Evolutionary conservation across 192 early-diverging fungal genomes (phyloP), one percentile per base, ranked within the genome.

Genomic region (Backusella parvicylindrica): DNA sequence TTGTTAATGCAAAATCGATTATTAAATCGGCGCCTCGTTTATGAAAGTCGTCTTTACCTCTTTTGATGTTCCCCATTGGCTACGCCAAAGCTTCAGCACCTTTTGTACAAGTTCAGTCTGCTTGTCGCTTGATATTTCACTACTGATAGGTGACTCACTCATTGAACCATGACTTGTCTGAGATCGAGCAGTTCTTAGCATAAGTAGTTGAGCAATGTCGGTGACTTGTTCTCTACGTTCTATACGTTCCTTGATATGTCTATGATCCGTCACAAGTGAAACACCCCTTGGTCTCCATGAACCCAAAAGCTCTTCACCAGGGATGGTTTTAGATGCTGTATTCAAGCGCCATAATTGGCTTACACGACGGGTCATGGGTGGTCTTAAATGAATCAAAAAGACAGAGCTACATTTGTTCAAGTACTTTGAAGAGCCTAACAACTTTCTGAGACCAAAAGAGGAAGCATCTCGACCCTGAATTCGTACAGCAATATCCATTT

Each of bases 201-300:
- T 77, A 35, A 88, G 50, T 13, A 79, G 53, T 56, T 89, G 88
- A 36, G 81, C 76, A 0, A 81, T 84, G 18, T 30, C 63, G 30
- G 76, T 77, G 30, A 88, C 86, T 0, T 76, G 73, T 66, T 89
- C 87, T 47, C 76, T 72, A 2, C 68, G 76, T 37, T 35, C 37
- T 21, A 89, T 71, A 16, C 66, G 74, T 1, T 83, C 70, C 16
- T 73, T 74, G 31, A 82, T 81, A 30, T 80, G 68, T 41, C 76
- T 78, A 53, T 76, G 91, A 41, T 88, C 90, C 50, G 86, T 83
- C 21, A 94, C 80, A 40, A 90, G 78, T 0, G 85, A 89, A 4
- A 94, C 84, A 28, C 92, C 89, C 7, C 92, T 85, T 1, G 93
- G 93, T 66, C 87, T 86, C 92, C 92, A 93, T 1, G 74, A 76